Base-by-base conservation (phyloP, 768 basidiomycete genomes). In the Suillus subalutaceus region DNA sequence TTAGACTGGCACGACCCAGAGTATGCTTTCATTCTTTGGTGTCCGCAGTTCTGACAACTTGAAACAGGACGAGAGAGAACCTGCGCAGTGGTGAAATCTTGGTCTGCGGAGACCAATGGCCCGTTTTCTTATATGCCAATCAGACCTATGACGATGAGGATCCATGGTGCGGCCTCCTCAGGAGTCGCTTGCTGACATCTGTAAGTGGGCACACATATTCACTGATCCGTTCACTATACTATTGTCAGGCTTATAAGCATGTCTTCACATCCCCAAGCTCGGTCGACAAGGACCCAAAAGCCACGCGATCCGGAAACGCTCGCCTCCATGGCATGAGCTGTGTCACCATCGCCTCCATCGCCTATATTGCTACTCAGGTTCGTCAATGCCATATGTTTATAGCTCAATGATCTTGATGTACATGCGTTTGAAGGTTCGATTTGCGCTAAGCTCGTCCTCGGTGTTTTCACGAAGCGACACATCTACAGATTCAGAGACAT, bases 71-170 rank as follows among this genome's bases (percentile, higher is more conserved):
- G 18, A 67, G 30, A 62, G 53, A 65, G 30, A 67, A 69, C 38
- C 63, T 64, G 0, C 15, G 38, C 7, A 67, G 48, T 62, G 59
- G 67, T 40, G 52, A 75, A 40, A 32, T 32, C 37, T 71, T 46
- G 23, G 67, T 73, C 1, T 20, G 43, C 1, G 73, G 71, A 12
- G 66, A 69, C 64, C 70, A 73, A 26, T 72, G 68, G 71, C 72
- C 71, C 6, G 44, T 67, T 16, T 68, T 72, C 26, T 32, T 72
- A 3, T 73, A 73, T 46, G 26, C 58, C 4, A 37, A 69, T n/a
- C 65, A 73, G 41, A 67, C 44, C n/a, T 72, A 32, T 38, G 46
- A 73, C 35, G 41, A 52, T 18, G 58, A 32, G 30, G 30, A 32
- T 32, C 30, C n/a, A n/a, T n/a, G n/a, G n/a, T n/a, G n/a, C n/a